Base-by-base conservation (phyloP, 2,329 filamentous ascomycete genomes). In the Dothistroma pini region DNA sequence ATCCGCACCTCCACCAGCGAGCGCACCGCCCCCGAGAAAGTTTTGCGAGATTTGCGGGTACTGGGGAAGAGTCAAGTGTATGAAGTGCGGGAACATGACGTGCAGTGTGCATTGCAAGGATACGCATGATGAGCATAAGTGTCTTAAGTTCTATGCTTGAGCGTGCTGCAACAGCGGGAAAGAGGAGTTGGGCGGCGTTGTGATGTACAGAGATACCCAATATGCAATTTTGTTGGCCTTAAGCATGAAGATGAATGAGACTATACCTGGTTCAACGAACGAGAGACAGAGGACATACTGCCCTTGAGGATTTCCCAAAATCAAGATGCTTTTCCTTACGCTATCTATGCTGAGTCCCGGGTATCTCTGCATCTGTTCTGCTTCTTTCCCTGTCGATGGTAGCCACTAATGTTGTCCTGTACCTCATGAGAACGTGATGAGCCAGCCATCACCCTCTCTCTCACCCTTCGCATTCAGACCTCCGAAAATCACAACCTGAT, bases 41-140 rank as follows among this genome's bases (percentile, higher is more conserved):
- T 93, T 93, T 74, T 93, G 90, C 75, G 88, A 88, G 71, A 85
- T 91, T 34, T 93, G 90, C 71, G 90, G 90, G 14, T 93, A 92
- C 75, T 93, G 90, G 89, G 90, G 89, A 1, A 79, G 86, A 47
- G 86, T 91, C 51, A 84, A 83, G 74, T 93, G 90, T 76, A 83
- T 87, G 74, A 90, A 89, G 78, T 93, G 90, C 75, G 89, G 89
- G n/a, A 84, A 84, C 51, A 81, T 87, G 69, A 86, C 90, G n/a
- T 93, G 90, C 73, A 89, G 89, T 44, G 75, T 93, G 66, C 87
- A 90, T 61, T 93, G 90, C 70, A 80, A 91, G 68, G 85, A 86
- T 70, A 80, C 83, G 63, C 90, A 93, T 74, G 83, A 86, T 57
- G 88, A 90, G 74, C 89, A 89, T 68, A 88, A 87, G 68, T 82